Base-by-base conservation (phyloP, 2,329 filamentous ascomycete genomes). In the Diaporthe helianthi region DNA sequence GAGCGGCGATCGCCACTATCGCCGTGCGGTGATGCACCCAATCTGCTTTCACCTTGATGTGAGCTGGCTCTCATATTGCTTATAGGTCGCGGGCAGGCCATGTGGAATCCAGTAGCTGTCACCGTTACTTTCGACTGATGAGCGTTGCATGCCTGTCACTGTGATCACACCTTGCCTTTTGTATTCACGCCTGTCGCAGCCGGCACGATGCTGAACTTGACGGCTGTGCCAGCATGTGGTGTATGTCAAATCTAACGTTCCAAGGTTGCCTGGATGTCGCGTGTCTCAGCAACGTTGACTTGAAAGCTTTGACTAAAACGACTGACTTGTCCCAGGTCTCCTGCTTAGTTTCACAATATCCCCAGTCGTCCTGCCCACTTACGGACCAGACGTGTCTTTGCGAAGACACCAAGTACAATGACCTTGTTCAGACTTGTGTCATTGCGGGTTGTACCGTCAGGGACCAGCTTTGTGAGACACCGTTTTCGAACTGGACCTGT, bases 171-270 rank as follows among this genome's bases (percentile, higher is more conserved):
- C n/a, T 36, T 26, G n/a, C n/a, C 13, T 29, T 13, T 49, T 36
- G n/a, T 29, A 36, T 8, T 36, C 13, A 4, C 29, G 44, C 29
- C 29, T 63, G 58, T 24, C 44, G 49, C n/a, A 17, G 41, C 17
- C n/a, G 13, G 58, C 58, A 44, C 44, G 13, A 63, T 63, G 58
- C 58, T 68, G 33, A 68, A 68, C 31, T 31, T 68, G 31, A 68
- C 66, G 15, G 51, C 58, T 33, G 44, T 68, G 58, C 66, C 66
- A 52, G 26, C 1, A 63, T 68, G 66, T 38, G 66, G 66, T 68
- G 66, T 68, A 36, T 53, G 66, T 54, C 46, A 22, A 46, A n/a
- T n/a, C n/a, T n/a, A n/a, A n/a, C n/a, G n/a, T n/a, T n/a, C n/a
- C n/a, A n/a, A n/a, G n/a, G n/a, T n/a, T 46, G 10, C 3, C 19